phyloP scores from a whole-genome alignment of 768 basidiomycete genomes.

The Termitomyces sp. region DNA sequence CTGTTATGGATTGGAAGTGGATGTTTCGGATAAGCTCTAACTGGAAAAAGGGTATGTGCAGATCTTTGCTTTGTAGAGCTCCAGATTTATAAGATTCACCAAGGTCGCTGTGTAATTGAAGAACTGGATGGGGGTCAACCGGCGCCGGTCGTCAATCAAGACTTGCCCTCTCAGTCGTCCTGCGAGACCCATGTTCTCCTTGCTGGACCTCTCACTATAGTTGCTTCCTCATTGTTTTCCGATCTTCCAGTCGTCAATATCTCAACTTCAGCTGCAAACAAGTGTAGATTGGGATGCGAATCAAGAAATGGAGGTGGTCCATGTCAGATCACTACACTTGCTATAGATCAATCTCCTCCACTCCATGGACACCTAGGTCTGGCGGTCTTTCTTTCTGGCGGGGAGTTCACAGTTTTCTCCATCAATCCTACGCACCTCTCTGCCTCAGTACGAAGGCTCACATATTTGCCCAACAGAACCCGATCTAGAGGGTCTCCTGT shows the following conservation, averaged over 20 bases:
- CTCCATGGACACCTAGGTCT: slow-evolving; percentile 40
- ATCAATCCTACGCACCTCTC: slow-evolving; percentile 44
- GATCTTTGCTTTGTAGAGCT: background rate
- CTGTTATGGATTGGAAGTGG: slow-evolving; percentile 72
- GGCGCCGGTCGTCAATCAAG: background rate
- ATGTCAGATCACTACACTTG: slow-evolving; percentile 56
- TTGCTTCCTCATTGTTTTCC: slow-evolving; percentile 43
- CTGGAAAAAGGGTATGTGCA: slow-evolving; percentile 66
- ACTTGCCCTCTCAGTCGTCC: slow-evolving; percentile 3
- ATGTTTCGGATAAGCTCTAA: slow-evolving; percentile 85
- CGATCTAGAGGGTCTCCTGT: slow-evolving; percentile 41
- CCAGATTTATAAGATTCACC: background rate
- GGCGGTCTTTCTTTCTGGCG: slow-evolving; percentile 61
- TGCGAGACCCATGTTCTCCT: slow-evolving; percentile 45
- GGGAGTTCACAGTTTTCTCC: slow-evolving; percentile 60
- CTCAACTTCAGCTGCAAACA: slow-evolving; percentile 26
- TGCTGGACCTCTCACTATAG: slow-evolving; percentile 57
- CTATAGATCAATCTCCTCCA: slow-evolving; percentile 73
- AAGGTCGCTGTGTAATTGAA: slow-evolving; percentile 65
- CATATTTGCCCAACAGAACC: slow-evolving; percentile 44
- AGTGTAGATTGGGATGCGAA: slow-evolving; percentile 40
- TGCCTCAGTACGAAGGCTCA: slow-evolving; percentile 37
- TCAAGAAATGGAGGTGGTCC: slow-evolving; percentile 27
- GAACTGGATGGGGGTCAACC: slow-evolving; percentile 19
- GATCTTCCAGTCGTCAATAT: slow-evolving; percentile 33